Evolutionary conservation across 2,329 filamentous ascomycete species (phyloP).

Genomic region (Alternaria postmessia): DNA sequence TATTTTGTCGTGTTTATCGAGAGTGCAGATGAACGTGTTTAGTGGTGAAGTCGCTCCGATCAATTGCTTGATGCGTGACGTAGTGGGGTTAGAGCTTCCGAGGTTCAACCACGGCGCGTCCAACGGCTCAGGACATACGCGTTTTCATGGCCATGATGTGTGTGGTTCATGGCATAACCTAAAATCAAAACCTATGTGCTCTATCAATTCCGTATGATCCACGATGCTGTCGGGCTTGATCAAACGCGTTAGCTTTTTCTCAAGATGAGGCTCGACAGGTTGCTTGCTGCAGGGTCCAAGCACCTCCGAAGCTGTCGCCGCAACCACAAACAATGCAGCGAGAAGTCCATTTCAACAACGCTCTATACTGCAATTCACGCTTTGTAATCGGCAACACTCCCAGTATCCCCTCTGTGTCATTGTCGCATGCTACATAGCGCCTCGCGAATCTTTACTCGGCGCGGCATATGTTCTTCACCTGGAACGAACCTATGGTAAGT

Average conservation of each 20-base stretch:
- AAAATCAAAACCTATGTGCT: neutral
- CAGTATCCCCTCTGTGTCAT: neutral
- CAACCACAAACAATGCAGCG: conserved; percentile 3
- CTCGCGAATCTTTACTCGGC: conserved; percentile 9
- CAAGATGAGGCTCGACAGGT: neutral
- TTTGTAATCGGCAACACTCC: no score
- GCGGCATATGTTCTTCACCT: conserved; percentile 5
- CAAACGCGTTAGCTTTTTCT: neutral
- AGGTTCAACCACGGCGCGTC: conserved; percentile 3
- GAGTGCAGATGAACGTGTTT: neutral
- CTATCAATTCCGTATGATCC: neutral
- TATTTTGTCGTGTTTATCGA: neutral
- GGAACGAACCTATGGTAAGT: conserved; percentile 18
- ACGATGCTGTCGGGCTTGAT: neutral
- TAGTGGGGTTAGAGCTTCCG: conserved; percentile 15
- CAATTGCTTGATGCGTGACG: conserved; percentile 7
- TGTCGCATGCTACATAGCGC: conserved; percentile 21
- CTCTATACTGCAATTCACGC: neutral
- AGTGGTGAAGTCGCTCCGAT: neutral
- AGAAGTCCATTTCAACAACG: neutral
- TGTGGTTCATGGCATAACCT: neutral
- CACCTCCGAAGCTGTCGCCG: conserved; percentile 13
- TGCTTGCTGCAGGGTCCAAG: conserved; percentile 18
- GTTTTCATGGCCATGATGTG: neutral
- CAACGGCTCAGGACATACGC: neutral